Conservation (phyloP, 208 protist genomes). For the Trypanosoma scelopori region DNA sequence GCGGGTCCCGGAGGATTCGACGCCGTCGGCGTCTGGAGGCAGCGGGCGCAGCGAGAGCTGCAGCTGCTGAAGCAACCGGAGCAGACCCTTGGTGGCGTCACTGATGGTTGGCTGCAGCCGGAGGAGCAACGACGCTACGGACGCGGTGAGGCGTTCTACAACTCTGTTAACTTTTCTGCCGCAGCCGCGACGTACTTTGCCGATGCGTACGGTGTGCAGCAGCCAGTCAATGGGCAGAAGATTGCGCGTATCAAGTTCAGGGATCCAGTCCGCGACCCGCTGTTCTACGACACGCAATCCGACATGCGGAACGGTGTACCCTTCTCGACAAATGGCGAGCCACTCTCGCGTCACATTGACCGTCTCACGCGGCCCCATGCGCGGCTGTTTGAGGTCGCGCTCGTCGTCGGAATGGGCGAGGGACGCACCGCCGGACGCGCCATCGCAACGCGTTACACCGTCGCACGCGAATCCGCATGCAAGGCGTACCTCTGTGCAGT, state of each 20-base stretch:
- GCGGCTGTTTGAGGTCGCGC: conserved; percentile 78
- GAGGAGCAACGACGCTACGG: conserved; percentile 37
- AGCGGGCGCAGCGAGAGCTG: conserved; percentile 44
- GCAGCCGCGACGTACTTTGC: conserved; percentile 36
- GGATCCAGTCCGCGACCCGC: conserved; percentile 63
- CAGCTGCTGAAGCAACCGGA: conserved; percentile 31
- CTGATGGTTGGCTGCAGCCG: conserved; percentile 59
- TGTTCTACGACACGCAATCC: conserved; percentile 76
- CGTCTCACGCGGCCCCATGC: conserved; percentile 43
- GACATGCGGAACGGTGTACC: conserved; percentile 81
- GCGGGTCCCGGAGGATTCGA: conserved; percentile 56
- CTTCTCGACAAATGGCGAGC: conserved; percentile 56
- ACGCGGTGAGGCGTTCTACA: conserved; percentile 58
- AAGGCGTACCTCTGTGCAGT: conserved; percentile 63
- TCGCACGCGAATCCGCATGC: conserved; percentile 62
- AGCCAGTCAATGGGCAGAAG: conserved; percentile 59
- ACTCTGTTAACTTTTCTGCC: conserved; percentile 42
- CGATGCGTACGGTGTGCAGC: conserved; percentile 55
- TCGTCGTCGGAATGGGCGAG: conserved; percentile 39
- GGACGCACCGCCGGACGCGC: conserved; percentile 50
- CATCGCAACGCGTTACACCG: conserved; percentile 62
- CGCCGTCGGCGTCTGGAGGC: conserved; percentile 48
- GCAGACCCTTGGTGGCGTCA: not conserved
- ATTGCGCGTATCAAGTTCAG: conserved; percentile 62
- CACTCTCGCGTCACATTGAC: conserved; percentile 51